Conservation (phyloP, 805 yeast species). For the Martiniozyma abietophila region DNA sequence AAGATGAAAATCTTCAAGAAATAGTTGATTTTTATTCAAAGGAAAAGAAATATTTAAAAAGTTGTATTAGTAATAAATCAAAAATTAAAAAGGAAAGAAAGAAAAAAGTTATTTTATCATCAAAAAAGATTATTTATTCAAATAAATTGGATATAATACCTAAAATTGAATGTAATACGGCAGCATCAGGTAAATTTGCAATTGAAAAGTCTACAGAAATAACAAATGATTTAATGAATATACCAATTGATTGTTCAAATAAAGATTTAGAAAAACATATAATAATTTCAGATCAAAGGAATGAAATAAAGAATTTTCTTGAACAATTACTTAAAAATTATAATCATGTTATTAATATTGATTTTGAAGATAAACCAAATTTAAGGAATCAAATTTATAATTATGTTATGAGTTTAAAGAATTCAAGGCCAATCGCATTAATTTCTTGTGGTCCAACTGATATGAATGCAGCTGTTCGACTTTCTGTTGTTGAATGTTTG, state of each 20-base stretch:
- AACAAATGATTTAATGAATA: too few relatives aligned
- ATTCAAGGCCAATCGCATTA: conserved; percentile 23
- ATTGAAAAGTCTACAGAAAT: too few relatives aligned
- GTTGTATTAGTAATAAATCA: too few relatives aligned
- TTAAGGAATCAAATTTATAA: conserved; percentile 16
- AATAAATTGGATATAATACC: too few relatives aligned
- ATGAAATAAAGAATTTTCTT: conserved; percentile 13
- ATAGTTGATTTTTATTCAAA: too few relatives aligned
- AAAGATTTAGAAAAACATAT: background rate
- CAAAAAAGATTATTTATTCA: too few relatives aligned
- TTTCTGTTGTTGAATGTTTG: conserved; percentile 24
- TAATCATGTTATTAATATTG: conserved; percentile 16
- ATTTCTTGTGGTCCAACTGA: conserved; percentile 30
- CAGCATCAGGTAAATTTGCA: too few relatives aligned
- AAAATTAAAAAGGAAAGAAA: background rate
- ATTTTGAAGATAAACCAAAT: conserved; percentile 20
- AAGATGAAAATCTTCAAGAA: conserved; percentile 13
- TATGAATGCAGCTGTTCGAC: conserved; percentile 27
- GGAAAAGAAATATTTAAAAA: too few relatives aligned
- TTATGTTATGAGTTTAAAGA: conserved; percentile 11
- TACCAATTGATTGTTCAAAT: too few relatives aligned
- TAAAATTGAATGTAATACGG: too few relatives aligned
- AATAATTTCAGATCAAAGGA: conserved; percentile 5
- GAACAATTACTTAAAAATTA: conserved; percentile 13
- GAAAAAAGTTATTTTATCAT: background rate